Conservation (phyloP, 257 asterid genomes). For the Nyctanthes arbortristis region DNA sequence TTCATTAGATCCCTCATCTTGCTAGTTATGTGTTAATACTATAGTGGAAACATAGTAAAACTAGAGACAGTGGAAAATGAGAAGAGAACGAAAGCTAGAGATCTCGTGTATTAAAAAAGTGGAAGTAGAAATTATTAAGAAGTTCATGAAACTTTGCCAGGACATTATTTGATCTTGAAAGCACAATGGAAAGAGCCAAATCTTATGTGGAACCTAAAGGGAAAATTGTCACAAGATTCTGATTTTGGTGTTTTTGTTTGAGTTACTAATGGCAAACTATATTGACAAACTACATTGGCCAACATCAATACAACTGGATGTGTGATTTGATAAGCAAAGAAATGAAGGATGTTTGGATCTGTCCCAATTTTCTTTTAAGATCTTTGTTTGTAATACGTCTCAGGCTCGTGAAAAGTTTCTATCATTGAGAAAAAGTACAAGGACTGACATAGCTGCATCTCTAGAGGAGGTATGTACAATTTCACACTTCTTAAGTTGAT, state of each 20-base stretch:
- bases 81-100: neutral
- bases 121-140: neutral
- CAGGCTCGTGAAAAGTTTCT: constrained; percentile 95
- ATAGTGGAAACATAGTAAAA: neutral
- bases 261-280: neutral
- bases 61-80: neutral
- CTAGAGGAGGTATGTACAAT: constrained; percentile 77
- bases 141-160: neutral
- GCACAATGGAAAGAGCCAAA: neutral
- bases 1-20: neutral
- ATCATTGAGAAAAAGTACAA: constrained; percentile 82
- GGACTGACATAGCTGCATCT: constrained; percentile 74
- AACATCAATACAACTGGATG: constrained; percentile 14
- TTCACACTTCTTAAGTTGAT: constrained; percentile 21
- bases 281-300: too few relatives aligned
- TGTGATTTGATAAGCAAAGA: neutral
- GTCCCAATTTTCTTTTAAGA: neutral
- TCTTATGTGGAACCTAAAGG: neutral
- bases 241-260: too few relatives aligned
- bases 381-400: constrained; percentile 10
- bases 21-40: neutral
- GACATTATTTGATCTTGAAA: neutral
- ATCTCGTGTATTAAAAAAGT: neutral
- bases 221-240: too few relatives aligned
- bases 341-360: neutral